These are phyloP conservation scores for Podospora pseudopauciseta DNA, from an alignment of 495 filamentous ascomycete genomes.

Conservation along the genomic window DNA sequence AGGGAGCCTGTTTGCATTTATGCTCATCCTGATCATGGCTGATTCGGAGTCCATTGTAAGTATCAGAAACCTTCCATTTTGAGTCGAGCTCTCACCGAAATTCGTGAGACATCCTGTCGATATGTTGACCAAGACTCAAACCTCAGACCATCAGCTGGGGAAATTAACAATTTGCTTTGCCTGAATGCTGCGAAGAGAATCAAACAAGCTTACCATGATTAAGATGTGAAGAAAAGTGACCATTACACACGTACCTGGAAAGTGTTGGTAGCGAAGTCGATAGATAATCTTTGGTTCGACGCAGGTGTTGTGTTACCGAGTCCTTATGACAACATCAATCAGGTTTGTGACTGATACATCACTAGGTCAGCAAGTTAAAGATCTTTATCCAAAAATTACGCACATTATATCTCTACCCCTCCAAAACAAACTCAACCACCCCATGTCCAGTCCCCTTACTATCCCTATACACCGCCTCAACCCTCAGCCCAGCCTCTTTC, in stretches of 20 bases:
- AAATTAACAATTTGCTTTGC: neutral
- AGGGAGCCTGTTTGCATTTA: neutral
- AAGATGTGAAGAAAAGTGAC: neutral
- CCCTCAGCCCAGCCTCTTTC: conserved; percentile 28
- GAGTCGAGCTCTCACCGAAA: neutral
- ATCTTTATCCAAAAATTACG: too few species aligned
- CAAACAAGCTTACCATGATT: neutral
- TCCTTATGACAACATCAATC: too few species aligned
- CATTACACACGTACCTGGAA: neutral
- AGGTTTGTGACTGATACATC: too few species aligned
- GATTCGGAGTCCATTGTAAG: too few species aligned
- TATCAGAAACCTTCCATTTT: neutral
- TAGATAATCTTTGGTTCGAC: too few species aligned
- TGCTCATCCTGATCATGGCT: neutral
- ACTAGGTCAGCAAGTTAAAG: too few species aligned
- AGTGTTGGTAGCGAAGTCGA: neutral
- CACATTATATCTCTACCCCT: neutral
- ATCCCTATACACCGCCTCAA: conserved; percentile 33
- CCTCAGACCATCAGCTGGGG: neutral
- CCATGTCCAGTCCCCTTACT: conserved; percentile 24
- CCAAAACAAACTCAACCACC: conserved; percentile 28
- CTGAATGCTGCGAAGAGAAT: neutral
- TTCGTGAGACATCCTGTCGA: neutral
- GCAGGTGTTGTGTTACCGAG: too few species aligned
- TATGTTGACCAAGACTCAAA: too few species aligned